Evolutionary conservation across 176 grass and related monocot species (phyloP).

Genomic region (Chloris gayana): DNA sequence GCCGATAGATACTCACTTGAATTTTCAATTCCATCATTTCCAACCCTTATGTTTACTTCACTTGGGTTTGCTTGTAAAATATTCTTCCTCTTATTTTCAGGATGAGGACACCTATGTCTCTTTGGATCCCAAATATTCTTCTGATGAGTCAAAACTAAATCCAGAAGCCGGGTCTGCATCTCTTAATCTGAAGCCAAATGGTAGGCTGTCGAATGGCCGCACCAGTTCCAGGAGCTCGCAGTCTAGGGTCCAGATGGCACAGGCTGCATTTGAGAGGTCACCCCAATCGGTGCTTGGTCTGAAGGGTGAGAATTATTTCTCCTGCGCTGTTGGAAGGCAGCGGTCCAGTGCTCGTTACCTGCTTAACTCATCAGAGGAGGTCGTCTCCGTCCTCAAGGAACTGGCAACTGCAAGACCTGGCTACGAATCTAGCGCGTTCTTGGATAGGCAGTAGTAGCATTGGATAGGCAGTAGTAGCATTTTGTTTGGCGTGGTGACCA

Average conservation of each 20-base stretch:
- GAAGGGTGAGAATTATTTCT: constrained; percentile 97
- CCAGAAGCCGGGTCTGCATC: constrained; percentile 49
- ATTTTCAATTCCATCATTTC: neutral
- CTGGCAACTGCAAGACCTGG: constrained; percentile 49
- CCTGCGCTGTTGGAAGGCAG: constrained; percentile 90
- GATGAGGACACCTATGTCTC: constrained; percentile 98
- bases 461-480: constrained; percentile 53
- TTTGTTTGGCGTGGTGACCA: too few species aligned
- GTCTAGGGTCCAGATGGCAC: constrained; percentile 53
- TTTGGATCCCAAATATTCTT: constrained; percentile 91
- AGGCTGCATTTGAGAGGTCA: constrained; percentile 47
- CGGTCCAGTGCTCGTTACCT: constrained; percentile 82
- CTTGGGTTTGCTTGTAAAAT: constrained; percentile 17
- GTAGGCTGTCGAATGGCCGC: constrained; percentile 61
- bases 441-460: too few species aligned
- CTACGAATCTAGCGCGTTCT: constrained; percentile 7
- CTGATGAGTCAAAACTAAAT: constrained; percentile 86
- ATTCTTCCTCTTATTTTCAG: constrained; percentile 44
- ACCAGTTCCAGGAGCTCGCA: constrained; percentile 67
- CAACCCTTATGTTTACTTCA: neutral
- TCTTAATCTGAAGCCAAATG: constrained; percentile 48
- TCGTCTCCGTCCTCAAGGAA: constrained; percentile 79
- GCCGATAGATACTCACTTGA: neutral
- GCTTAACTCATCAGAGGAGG: constrained; percentile 81
- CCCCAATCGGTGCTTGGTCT: constrained; percentile 78